Base-by-base conservation (phyloP, 768 basidiomycete species). In the Mrakia blollopis region DNA sequence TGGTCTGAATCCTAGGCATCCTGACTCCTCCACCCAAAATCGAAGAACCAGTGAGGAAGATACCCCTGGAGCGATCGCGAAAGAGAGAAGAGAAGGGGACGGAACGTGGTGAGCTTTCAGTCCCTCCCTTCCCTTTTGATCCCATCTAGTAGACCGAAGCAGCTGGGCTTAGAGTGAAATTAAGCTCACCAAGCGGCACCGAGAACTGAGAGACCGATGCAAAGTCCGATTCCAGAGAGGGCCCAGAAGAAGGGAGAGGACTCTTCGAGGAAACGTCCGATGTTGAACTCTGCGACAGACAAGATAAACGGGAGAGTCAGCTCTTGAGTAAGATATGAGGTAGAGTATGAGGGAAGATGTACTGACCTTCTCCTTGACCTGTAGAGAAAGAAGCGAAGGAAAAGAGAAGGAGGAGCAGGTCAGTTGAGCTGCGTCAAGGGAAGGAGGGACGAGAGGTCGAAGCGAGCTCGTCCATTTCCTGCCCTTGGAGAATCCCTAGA, bases 21-120 rank as follows among this genome's bases (percentile, higher is more conserved):
- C 94, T 87, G 14, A 98, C 94, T 81, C 95, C 95, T 82, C 94
- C 97, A 63, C 96, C 96, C 41, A 99, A 87, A 80, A 99, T 94
- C 41, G 94, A 96, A n/a, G 95, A 85, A 74, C 97, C 97, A 0
- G 97, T 98, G 75, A 98, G 85, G 86, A 96, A 94, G 83, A 99
- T 98, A 71, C 96, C 96, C 96, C 96, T 98, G 75, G 28, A 7
- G 50, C 30, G 35, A 37, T 72, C 71, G 71, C 39, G 11, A 41
- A 11, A 52, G n/a, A 30, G 52, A 30, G 47, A 23, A 16, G 44
- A 60, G 21, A 28, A 37, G 21, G 32, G 52, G 23, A 18, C 13
- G 50, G n/a, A 32, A 32, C 16, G 21, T 28, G 52, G n/a, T 25
- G 25, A 61, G 60, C n/a, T 28, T 14, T 6, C 60, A 1, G 44